Evolutionary conservation across 1,284 basidiomycete species (phyloP), one percentile per base, ranked within the genome.

Genomic region (Ustilago xerochloae): DNA sequence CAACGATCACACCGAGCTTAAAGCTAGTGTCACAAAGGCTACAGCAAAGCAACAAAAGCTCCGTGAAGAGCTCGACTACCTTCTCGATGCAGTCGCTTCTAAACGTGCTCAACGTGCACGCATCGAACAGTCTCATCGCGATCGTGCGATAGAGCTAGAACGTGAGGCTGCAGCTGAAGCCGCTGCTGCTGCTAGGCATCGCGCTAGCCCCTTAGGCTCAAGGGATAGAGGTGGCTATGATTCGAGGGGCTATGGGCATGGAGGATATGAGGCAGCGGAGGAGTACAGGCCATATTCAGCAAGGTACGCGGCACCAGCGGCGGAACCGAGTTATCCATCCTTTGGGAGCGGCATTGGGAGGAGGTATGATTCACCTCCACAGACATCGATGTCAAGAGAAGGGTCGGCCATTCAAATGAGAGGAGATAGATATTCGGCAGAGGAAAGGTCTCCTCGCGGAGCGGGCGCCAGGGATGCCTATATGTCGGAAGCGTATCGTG

Each of bases 21-120:
- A 61, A 10, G 28, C 54, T 54, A 75, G 50, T 24, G 52, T 75
- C 18, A 26, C 46, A n/a, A 63, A 58, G 41, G 63, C 73, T 4
- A 20, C 67, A 2, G 55, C 57, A n/a, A 75, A 75, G 54, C 67
- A 75, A 10, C 49, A 51, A 7, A 75, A 75, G 55, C 63, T 75
- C 6, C 67, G 68, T 20, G 67, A 75, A 30, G 73, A 75, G 53
- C 61, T 75, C 53, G 65, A 71, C 53, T 75, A 54, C n/a, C 60
- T 75, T 7, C 56, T 75, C 18, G 72, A 75, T 46, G 66, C 72
- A 6, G 45, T 75, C 5, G 72, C 66, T 5, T 24, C 54, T 8
- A 65, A 70, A 36, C 64, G 53, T 5, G 61, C 53, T 10, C 63
- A 65, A 29, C 51, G 66, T 3, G 56, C 56, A 3, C 56, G 51